phyloP scores from a whole-genome alignment of 176 grass and related monocot species.

The Paspalum vaginatum region DNA sequence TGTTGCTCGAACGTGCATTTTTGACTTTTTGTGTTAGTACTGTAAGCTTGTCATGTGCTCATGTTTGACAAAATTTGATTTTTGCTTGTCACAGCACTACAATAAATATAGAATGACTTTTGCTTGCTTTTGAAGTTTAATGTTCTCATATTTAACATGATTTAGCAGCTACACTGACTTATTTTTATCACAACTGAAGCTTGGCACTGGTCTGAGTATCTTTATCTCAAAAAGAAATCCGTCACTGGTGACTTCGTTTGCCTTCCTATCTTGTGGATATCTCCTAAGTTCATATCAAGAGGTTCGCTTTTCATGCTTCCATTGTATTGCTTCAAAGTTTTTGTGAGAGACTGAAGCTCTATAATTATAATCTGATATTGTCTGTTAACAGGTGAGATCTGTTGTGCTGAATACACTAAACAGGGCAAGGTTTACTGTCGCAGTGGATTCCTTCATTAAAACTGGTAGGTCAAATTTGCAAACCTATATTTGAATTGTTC shows the following conservation, averaged over 20 bases:
- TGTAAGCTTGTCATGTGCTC: not conserved
- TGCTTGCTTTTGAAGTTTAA: not conserved
- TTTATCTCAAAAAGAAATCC: slow-evolving; percentile 93
- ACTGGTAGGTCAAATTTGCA: slow-evolving; percentile 62
- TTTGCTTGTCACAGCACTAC: not conserved
- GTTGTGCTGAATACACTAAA: slow-evolving; percentile 98
- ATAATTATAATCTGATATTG: slow-evolving; percentile 33
- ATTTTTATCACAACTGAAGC: slow-evolving; percentile 52
- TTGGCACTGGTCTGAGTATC: slow-evolving; percentile 95
- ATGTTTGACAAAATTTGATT: slow-evolving; percentile 23
- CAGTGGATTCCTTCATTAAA: slow-evolving; percentile 98
- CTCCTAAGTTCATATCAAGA: slow-evolving; percentile 93
- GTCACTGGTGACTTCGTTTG: slow-evolving; percentile 87
- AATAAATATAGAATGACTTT: not conserved
- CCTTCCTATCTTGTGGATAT: slow-evolving; percentile 91
- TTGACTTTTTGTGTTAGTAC: slow-evolving; percentile 1
- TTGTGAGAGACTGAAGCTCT: not conserved
- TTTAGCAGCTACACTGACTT: slow-evolving; percentile 35
- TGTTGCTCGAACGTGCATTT: not conserved
- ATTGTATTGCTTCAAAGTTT: not conserved
- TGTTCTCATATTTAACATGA: slow-evolving; percentile 24
- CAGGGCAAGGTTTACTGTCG: slow-evolving; percentile 91
- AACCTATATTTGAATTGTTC: slow-evolving; percentile 5
- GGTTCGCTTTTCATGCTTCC: slow-evolving; percentile 55
- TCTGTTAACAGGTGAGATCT: slow-evolving; percentile 83